Conservation (phyloP, 106 monocot genomes). For the Phalaenopsis aphrodite region DNA sequence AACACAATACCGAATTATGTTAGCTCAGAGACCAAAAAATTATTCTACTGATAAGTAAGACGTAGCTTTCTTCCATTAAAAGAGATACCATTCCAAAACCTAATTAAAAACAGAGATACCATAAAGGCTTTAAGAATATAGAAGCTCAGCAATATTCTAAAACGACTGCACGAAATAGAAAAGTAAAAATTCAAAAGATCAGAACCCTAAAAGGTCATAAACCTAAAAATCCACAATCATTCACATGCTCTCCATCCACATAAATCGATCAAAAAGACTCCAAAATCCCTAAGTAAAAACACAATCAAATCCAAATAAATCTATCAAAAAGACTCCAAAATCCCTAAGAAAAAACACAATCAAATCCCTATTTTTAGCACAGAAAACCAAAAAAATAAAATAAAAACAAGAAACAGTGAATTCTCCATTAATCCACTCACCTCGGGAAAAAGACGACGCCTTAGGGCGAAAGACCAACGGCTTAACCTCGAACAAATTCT, state of each 20-base stretch:
- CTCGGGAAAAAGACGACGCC: constrained; percentile 1
- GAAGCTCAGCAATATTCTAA: background rate
- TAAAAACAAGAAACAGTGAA: background rate
- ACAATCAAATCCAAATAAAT: background rate
- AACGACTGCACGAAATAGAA: background rate
- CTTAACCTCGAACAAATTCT: constrained; percentile 17
- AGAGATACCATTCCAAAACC: too few species aligned
- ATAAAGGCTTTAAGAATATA: background rate
- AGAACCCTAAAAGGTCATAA: background rate
- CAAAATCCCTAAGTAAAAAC: background rate
- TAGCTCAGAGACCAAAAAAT: too few species aligned
- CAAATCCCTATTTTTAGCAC: background rate
- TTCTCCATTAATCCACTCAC: constrained; percentile 1
- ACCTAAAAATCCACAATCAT: background rate
- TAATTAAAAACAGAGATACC: background rate
- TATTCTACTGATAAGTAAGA: background rate
- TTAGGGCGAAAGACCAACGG: constrained; percentile 2
- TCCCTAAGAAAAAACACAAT: background rate
- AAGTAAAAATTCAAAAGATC: background rate
- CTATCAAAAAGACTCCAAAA: background rate
- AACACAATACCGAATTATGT: too few species aligned
- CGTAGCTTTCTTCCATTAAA: too few species aligned
- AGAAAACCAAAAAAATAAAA: background rate
- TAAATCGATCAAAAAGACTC: background rate
- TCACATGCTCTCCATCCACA: background rate